Percentiles rank a stretch among this genome's conserved stretches.
Evolutionary conservation across 306 rosid genomes (phyloP).

Genomic region (Chamaecrista fasciculata): DNA sequence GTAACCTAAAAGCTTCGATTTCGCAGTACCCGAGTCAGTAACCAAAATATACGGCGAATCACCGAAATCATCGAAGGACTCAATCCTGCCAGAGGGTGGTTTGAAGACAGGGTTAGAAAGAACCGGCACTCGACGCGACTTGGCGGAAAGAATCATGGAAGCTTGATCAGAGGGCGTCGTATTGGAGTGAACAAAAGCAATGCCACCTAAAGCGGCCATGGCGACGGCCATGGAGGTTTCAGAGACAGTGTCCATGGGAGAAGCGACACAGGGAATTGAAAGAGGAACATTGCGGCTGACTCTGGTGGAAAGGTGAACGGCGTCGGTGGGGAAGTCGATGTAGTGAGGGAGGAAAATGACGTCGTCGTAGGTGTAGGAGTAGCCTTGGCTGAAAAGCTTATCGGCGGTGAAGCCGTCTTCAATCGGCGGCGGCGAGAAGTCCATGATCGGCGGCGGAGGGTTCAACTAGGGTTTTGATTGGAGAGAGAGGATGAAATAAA

Average conservation of each 20-base stretch:
- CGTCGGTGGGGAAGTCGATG: conserved; percentile 62
- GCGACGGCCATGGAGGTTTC: conserved; percentile 57
- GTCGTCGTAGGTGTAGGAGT: conserved; percentile 68
- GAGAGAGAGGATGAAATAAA: not conserved
- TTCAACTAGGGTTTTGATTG: not conserved
- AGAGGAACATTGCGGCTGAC: conserved; percentile 50
- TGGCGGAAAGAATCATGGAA: conserved; percentile 43
- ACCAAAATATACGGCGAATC: conserved; percentile 54
- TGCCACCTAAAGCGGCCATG: conserved; percentile 66
- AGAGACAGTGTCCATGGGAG: conserved; percentile 76
- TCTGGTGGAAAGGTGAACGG: conserved; percentile 43
- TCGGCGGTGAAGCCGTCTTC: conserved; percentile 64
- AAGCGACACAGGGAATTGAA: conserved; percentile 54
- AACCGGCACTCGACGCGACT: conserved; percentile 61
- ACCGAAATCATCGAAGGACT: conserved; percentile 42
- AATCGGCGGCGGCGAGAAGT: conserved; percentile 13
- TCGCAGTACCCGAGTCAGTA: conserved; percentile 49
- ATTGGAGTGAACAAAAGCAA: conserved; percentile 59
- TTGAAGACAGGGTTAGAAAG: conserved; percentile 53
- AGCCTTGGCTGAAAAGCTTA: conserved; percentile 58
- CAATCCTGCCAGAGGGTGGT: conserved; percentile 44
- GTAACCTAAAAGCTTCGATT: conserved; percentile 56
- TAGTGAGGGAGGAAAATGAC: conserved; percentile 76
- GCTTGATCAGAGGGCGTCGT: conserved; percentile 42
- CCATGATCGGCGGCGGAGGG: not conserved